phyloP scores from a whole-genome alignment of 768 basidiomycete species.

The Mycena galericulata region DNA sequence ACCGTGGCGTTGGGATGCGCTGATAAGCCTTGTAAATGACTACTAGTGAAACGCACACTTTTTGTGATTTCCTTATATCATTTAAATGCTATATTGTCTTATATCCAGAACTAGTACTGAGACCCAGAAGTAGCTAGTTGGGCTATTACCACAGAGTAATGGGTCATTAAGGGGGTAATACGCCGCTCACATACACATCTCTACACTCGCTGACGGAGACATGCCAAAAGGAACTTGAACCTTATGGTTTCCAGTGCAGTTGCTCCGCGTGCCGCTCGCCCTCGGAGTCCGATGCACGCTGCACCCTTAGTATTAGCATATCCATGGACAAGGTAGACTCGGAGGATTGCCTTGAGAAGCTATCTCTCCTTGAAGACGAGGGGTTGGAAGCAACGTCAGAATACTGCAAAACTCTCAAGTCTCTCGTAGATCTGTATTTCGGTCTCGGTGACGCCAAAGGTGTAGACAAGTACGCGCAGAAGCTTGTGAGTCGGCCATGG shows the following conservation, averaged over 20 bases:
- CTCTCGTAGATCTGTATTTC: conserved; percentile 15
- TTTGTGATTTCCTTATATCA: too few relatives aligned
- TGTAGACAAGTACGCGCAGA: conserved; percentile 18
- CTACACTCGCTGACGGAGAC: conserved; percentile 24
- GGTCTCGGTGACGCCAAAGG: conserved; percentile 15
- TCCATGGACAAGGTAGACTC: not conserved
- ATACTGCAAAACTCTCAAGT: not conserved
- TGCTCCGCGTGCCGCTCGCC: conserved; percentile 47
- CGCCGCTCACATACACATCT: too few relatives aligned
- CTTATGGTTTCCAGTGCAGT: conserved; percentile 49
- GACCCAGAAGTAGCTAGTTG: too few relatives aligned
- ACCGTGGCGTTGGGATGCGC: too few relatives aligned
- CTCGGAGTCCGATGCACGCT: conserved; percentile 11
- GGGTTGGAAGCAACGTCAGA: not conserved
- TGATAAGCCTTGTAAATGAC: too few relatives aligned
- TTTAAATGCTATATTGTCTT: too few relatives aligned
- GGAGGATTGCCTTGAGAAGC: conserved; percentile 15
- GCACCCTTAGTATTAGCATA: not conserved
- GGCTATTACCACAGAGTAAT: too few relatives aligned
- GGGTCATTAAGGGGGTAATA: too few relatives aligned
- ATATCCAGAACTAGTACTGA: too few relatives aligned
- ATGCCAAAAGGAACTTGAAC: conserved; percentile 41
- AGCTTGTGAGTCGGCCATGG: conserved; percentile 9
- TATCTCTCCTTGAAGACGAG: conserved; percentile 7
- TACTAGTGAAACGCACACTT: too few relatives aligned